phyloP scores from a whole-genome alignment of 768 basidiomycete genomes.

The Tulasnella sp. region DNA sequence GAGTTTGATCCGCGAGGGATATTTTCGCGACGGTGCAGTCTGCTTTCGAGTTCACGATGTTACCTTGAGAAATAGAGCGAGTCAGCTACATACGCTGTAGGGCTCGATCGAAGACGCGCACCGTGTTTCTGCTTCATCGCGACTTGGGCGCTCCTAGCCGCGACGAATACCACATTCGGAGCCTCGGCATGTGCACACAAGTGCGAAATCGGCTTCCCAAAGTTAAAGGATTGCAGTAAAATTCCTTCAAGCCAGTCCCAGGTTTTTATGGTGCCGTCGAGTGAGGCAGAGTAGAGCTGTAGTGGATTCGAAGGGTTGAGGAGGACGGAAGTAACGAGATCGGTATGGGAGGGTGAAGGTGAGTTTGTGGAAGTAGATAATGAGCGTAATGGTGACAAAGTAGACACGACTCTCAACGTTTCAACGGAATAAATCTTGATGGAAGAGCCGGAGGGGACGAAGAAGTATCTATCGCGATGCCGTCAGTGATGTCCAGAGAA shows the following conservation, averaged over 20 bases:
- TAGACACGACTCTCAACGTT: constrained; percentile 72
- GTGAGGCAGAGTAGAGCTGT: constrained; percentile 76
- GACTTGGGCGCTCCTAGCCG: background rate
- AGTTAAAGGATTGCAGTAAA: constrained; percentile 60
- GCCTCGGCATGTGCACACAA: constrained; percentile 60
- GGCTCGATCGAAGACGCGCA: background rate
- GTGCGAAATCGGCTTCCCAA: constrained; percentile 57
- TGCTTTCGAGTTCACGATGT: background rate
- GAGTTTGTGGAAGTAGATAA: constrained; percentile 20
- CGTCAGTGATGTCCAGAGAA: background rate
- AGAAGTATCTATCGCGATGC: constrained; percentile 60
- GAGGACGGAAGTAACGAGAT: constrained; percentile 57
- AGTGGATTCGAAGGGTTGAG: constrained; percentile 79
- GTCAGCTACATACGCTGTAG: background rate
- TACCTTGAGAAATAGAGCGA: background rate
- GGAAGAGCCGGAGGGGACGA: constrained; percentile 67
- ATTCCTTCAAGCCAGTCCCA: constrained; percentile 91
- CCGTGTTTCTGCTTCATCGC: background rate
- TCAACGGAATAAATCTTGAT: constrained; percentile 77
- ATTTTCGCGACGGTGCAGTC: background rate
- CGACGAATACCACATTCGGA: constrained; percentile 57
- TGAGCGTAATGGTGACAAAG: constrained; percentile 46
- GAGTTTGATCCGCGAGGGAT: background rate
- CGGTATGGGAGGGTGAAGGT: constrained; percentile 30
- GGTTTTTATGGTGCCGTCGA: constrained; percentile 72